Evolutionary conservation across 1,139 yeast genomes (phyloP).

Genomic region (Pichia terricola): DNA sequence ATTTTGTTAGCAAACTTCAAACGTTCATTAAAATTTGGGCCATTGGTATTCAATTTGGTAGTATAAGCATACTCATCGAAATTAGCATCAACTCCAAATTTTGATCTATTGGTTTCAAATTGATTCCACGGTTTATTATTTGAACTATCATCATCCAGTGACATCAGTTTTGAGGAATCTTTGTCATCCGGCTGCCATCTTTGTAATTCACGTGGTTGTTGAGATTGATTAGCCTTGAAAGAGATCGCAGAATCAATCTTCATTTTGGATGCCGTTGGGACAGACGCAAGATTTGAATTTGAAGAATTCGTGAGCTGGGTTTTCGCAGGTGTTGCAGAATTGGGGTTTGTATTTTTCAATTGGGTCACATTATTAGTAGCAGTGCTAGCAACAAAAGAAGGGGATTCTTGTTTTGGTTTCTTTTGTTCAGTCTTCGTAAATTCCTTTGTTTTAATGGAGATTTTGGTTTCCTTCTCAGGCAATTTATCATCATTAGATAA

Average conservation of each 20-base stretch:
- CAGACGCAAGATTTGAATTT: background rate
- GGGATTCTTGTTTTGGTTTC: background rate
- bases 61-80: conserved; percentile 89
- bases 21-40: conserved; percentile 64
- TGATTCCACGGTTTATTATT: conserved; percentile 63
- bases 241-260: background rate
- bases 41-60: conserved; percentile 64
- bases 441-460: background rate
- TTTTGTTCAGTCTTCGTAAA: conserved; percentile 2
- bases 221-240: too few relatives aligned
- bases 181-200: conserved; percentile 47
- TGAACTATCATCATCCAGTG: conserved; percentile 32
- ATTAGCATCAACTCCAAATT: conserved; percentile 80
- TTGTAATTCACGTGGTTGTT: conserved; percentile 49
- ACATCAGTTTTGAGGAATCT: conserved; percentile 3
- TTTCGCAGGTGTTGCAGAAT: too few relatives aligned
- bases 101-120: conserved; percentile 77
- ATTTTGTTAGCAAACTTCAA: conserved; percentile 64
- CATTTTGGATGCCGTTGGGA: background rate
- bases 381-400: conserved; percentile 1
- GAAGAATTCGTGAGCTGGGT: too few relatives aligned
- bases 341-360: too few relatives aligned
- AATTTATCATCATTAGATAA: conserved; percentile 16
- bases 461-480: too few relatives aligned
- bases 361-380: too few relatives aligned